phyloP scores from a whole-genome alignment of 208 protist species.

The Crithidia bombi region DNA sequence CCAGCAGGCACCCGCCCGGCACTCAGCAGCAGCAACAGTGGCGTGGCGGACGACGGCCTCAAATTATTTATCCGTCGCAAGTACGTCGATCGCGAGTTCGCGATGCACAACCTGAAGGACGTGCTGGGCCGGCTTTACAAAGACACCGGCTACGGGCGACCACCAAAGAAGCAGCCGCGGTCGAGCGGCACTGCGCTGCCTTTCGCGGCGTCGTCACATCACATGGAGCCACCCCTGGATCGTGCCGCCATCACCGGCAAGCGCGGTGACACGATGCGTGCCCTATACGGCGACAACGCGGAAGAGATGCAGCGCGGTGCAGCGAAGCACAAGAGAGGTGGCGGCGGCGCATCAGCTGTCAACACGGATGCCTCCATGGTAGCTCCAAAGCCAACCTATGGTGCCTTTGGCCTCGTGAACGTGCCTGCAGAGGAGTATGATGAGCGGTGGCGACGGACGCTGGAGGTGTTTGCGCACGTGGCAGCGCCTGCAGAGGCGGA shows the following conservation, averaged over 20 bases:
- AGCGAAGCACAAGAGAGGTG: conserved; percentile 1
- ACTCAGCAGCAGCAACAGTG: not conserved
- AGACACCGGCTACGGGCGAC: conserved; percentile 65
- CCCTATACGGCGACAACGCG: conserved; percentile 42
- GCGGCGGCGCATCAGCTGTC: not conserved
- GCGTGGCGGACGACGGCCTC: conserved; percentile 44
- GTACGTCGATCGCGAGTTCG: conserved; percentile 72
- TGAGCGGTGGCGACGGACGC: conserved; percentile 35
- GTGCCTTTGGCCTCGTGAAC: conserved; percentile 83
- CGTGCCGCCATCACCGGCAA: conserved; percentile 41
- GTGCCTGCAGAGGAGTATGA: conserved; percentile 73
- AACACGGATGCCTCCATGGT: not conserved
- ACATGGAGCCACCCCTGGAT: not conserved
- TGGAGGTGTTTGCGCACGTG: conserved; percentile 52
- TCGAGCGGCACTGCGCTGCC: not conserved
- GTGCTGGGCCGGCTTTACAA: conserved; percentile 56
- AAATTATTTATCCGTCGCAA: conserved; percentile 69
- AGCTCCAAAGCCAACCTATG: conserved; percentile 51
- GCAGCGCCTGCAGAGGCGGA: not conserved
- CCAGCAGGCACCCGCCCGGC: conserved; percentile 18
- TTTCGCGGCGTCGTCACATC: not conserved
- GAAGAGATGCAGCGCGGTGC: conserved; percentile 13
- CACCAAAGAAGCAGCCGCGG: conserved; percentile 2
- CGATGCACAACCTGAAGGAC: conserved; percentile 47
- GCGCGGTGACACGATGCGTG: conserved; percentile 52